phyloP scores from a whole-genome alignment of 139 green algal species.

The Edaphochlamys debaryana region DNA sequence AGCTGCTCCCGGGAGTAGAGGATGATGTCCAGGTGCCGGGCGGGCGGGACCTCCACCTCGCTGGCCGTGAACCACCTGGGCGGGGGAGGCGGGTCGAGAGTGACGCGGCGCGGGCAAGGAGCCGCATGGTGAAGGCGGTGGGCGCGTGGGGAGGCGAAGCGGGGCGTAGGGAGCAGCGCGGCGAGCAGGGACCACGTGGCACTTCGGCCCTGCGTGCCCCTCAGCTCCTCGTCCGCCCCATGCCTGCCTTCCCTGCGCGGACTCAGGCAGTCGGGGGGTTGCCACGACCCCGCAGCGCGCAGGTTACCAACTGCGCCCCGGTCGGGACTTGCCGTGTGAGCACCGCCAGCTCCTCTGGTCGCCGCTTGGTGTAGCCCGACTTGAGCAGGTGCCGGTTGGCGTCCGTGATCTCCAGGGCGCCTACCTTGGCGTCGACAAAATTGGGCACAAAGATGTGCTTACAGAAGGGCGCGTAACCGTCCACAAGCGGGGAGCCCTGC shows the following conservation, averaged over 20 bases:
- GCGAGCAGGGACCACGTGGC: too few relatives aligned
- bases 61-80: constrained; percentile 78
- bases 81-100: too few relatives aligned
- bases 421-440: constrained; percentile 75
- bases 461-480: constrained; percentile 96
- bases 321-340: constrained; percentile 81
- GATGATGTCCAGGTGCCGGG: constrained; percentile 92
- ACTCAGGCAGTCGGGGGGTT: too few relatives aligned
- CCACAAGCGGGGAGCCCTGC: constrained; percentile 59
- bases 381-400: constrained; percentile 80
- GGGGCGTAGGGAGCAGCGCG: too few relatives aligned
- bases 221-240: too few relatives aligned
- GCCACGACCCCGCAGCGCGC: too few relatives aligned
- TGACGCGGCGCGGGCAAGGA: too few relatives aligned
- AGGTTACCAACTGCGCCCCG: too few relatives aligned
- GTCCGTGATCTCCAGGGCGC: constrained; percentile 77
- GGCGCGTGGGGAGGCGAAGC: too few relatives aligned
- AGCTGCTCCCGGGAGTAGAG: constrained; percentile 94
- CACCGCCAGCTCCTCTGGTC: constrained; percentile 88
- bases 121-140: too few relatives aligned
- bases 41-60: constrained; percentile 72
- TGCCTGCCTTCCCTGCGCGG: too few relatives aligned
- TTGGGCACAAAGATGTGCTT: constrained; percentile 96
- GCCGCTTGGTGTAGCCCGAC: constrained; percentile 77
- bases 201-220: too few relatives aligned